Evolutionary conservation across 257 asterid species (phyloP), one percentile per base, ranked within the genome.

Genomic region (Penstemon eatonii): DNA sequence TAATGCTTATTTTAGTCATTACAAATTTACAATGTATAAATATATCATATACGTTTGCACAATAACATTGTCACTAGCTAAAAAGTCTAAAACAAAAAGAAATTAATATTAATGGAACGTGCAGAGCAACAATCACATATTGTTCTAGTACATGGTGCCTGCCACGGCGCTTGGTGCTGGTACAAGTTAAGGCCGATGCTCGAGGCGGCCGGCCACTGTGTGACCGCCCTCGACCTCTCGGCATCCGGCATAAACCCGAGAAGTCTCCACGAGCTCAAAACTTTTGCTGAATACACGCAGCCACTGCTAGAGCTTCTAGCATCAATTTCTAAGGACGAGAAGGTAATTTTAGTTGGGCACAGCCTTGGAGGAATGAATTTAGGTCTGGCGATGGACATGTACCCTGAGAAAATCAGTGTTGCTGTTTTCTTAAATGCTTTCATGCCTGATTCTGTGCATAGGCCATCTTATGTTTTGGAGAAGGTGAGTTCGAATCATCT

Each of bases 91-190:
- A 25, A 25, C 33, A 25, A 25, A 25, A 25, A 25, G 2, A 25
- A 15, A 15, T 15, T 15, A 25, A 25, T 25, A 25, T 25, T 25
- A 25, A 25, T 25, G 33, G 33, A 25, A 25, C 33, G 33, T 25
- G 33, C 33, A 25, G 33, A 25, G 33, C 33, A 25, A 25, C 33
- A 25, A 25, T 3, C 64, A 55, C 91, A 85, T 63, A 59, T 85
- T 6, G 69, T 88, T 10, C 85, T 88, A 4, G 92, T 88, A 1
- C 92, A 88, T 44, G 95, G 95, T 10, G 88, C 88, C 8, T 75
- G 91, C 53, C 89, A 85, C 56, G 94, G 90, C 6, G 87, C 90
- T 4, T 88, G 95, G 95, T 40, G 82, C 42, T 87, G 95, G 95
- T 83, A 50, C 86, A 87, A 85, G 83, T 45, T 85, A 60, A 71